Evolutionary conservation across 768 basidiomycete species (phyloP), one percentile per base, ranked within the genome.

Genomic region (Lactarius tabidus): DNA sequence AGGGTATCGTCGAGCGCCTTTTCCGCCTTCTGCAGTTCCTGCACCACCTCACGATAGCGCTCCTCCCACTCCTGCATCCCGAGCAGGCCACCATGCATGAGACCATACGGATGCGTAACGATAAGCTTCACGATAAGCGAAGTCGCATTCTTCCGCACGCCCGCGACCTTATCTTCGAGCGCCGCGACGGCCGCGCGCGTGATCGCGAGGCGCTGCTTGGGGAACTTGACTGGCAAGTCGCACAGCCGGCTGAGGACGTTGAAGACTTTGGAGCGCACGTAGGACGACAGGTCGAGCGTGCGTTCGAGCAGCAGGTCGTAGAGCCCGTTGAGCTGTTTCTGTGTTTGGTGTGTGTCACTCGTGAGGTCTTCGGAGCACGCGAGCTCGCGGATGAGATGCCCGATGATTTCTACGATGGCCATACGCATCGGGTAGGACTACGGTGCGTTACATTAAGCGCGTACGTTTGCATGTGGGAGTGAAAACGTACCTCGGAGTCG

Each of bases 341-440:
- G 79, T 0, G 75, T 77, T 70, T 84, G 81, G 55, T 75, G 71
- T 60, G 72, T 80, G 57, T 81, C 79, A 59, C 80, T 77, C 71
- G 83, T 72, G 26, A 78, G 78, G 48, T 82, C 82, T 23, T 77
- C 75, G 3, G 85, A 81, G 23, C 76, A 72, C 0, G 90, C 85
- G 15, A 98, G 83, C 68, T 98, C 92, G 52, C 82, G 80, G 72
- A 98, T 93, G 66, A 98, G 84, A 64, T 81, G 79, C 6, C 93
- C 93, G 45, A 98, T 85, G 63, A 95, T 84, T 73, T 98, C 96
- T 58, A 99, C 85, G 62, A 99, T 81, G 1, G 94, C 93, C 79
- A 94, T 90, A 48, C 97, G 93, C 87, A 99, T 95, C 0, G 95
- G 92, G 73, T 98, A 97, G 0, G 95, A 88, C 94, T 97, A 70